phyloP scores from a whole-genome alignment of 352 stramenopile genomes.

The Globisporangium yorkense region DNA sequence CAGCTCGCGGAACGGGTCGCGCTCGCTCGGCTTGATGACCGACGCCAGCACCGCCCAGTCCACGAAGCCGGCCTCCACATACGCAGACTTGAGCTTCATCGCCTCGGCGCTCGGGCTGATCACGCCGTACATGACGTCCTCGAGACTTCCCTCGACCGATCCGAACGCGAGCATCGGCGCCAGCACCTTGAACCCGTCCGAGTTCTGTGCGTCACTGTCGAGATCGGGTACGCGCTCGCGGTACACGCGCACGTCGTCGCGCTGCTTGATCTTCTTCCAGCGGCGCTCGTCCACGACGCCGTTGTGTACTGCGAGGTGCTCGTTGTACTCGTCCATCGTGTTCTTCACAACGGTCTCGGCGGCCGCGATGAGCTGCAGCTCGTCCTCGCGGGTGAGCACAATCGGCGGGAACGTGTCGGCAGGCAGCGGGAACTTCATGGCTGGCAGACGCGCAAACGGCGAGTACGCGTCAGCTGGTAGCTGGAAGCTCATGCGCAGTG shows the following conservation, averaged over 20 bases:
- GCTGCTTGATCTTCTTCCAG: constrained; percentile 52
- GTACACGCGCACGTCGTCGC: constrained; percentile 15
- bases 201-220: neutral
- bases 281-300: constrained; percentile 28
- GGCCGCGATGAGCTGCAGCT: constrained; percentile 26
- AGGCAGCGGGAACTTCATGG: constrained; percentile 34
- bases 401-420: constrained; percentile 36
- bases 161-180: neutral
- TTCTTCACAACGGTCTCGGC: constrained; percentile 35
- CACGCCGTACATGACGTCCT: neutral
- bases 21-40: constrained; percentile 24
- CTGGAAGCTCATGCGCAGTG: too few relatives aligned
- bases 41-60: constrained; percentile 37
- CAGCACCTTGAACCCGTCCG: too few relatives aligned
- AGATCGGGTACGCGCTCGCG: constrained; percentile 3
- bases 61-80: constrained; percentile 44
- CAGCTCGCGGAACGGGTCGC: constrained; percentile 39
- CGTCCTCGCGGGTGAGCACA: constrained; percentile 31
- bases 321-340: constrained; percentile 35
- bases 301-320: constrained; percentile 26
- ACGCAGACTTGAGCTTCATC: constrained; percentile 49
- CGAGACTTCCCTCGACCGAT: constrained; percentile 3
- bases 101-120: constrained; percentile 23
- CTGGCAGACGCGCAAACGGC: too few relatives aligned
- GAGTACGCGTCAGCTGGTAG: too few relatives aligned